Base-by-base conservation (phyloP, 176 grass and related monocot genomes). In the Guadua angustifolia region DNA sequence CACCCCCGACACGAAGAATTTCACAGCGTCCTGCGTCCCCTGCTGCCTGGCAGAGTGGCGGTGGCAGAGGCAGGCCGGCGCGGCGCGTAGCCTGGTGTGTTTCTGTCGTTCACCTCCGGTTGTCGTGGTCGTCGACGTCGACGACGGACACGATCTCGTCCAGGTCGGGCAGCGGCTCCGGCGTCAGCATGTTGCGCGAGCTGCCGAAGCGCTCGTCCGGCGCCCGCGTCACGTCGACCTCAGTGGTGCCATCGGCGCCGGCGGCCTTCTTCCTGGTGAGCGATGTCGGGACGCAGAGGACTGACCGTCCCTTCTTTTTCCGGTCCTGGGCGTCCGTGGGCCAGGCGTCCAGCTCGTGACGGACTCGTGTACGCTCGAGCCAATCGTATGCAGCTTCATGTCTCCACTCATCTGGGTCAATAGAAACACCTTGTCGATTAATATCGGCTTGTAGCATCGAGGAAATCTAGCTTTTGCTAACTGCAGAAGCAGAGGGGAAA, bases 361-460 rank as follows among this genome's bases (percentile, higher is more conserved):
- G 13, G 22, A 12, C 33, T 85, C 85, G 7, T 69, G 13, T 4
- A 89, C 12, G 77, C 29, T 11, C 9, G 92, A 83, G 0, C 78
- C 73, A 6, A 99, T 56, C 70, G 78, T 74, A 35, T 87, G n/a
- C 52, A 87, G 49, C 76, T 95, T 98, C 68, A 95, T 70, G 36
- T 79, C 73, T 19, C 91, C 92, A 16, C 85, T 57, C 95, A 98
- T 98, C 95, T 98, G 79, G 26, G 6, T 3, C 61, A 69, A 61
- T 25, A 33, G 6, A 51, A 39, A 45, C 0, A 78, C 9, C 21
- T 5, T n/a, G 18, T 67, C 42, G 42, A 6, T 24, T 16, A 15
- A 16, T 7, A 64, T 64, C 13, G 13, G 26, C 2, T 25, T 60
- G 4, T 1, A 59, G n/a, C n/a, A 12, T 59, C 10, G 9, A 59